phyloP scores from a whole-genome alignment of 148 eudicot genomes.

The Suaeda aralocaspica region DNA sequence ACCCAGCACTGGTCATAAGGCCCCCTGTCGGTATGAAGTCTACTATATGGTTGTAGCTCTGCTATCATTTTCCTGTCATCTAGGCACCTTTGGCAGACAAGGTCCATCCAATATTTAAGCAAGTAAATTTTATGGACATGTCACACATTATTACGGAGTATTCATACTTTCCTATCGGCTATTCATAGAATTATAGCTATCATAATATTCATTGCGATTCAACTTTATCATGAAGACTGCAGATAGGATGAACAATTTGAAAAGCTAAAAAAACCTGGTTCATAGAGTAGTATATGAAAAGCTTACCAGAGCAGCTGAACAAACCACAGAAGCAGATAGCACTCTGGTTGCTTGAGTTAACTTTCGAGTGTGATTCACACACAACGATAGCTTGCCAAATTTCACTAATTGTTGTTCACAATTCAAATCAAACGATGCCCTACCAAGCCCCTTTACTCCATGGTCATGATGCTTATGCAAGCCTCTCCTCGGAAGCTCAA shows the following conservation, averaged over 20 bases:
- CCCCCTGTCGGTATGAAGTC: neutral
- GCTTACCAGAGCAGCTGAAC: conserved; percentile 32
- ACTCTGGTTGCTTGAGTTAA: conserved; percentile 7
- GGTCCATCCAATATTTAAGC: neutral
- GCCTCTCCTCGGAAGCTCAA: conserved; percentile 9
- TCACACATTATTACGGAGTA: too few species aligned
- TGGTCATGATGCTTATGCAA: conserved; percentile 10
- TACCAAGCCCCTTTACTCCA: conserved; percentile 1
- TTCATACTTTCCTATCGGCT: neutral
- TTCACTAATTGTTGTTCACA: conserved; percentile 8
- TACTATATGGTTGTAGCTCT: neutral
- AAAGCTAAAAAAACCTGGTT: neutral
- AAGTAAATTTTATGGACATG: too few species aligned
- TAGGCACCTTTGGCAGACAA: neutral
- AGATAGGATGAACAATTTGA: neutral
- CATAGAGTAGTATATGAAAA: conserved; percentile 9
- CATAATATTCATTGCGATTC: neutral
- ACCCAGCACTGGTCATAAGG: neutral
- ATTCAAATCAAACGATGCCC: conserved; percentile 9
- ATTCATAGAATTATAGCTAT: neutral
- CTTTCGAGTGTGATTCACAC: conserved; percentile 12
- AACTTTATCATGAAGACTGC: neutral
- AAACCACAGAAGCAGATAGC: conserved; percentile 22
- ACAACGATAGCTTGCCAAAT: conserved; percentile 18
- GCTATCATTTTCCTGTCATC: neutral